Conservation (phyloP, 371 early-diverging fungal genomes). For the Mucor racemosus region DNA sequence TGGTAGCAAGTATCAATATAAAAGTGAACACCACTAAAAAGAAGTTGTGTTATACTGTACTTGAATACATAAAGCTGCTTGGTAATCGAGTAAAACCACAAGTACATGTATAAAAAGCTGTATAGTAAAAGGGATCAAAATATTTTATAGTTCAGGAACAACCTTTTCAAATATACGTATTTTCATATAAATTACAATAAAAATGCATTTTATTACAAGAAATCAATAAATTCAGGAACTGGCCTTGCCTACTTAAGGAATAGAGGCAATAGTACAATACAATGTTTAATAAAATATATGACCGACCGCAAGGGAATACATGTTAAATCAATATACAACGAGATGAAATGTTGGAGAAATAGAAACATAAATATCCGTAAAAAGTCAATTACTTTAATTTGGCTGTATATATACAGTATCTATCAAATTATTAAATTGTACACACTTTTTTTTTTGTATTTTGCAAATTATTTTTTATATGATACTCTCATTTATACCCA, state of each 20-base stretch:
- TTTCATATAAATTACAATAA: too few species aligned
- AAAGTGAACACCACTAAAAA: not conserved
- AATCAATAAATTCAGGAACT: conserved; percentile 2
- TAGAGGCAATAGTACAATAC: conserved; percentile 8
- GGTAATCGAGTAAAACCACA: too few species aligned
- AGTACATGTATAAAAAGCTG: too few species aligned
- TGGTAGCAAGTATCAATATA: not conserved
- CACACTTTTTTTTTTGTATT: not conserved
- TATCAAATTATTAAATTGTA: not conserved
- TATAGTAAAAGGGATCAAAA: not conserved
- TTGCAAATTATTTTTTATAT: not conserved
- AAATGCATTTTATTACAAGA: not conserved
- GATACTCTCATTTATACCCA: too few species aligned
- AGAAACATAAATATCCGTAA: too few species aligned
- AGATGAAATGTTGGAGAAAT: not conserved
- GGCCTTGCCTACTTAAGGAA: conserved; percentile 2
- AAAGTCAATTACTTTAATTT: too few species aligned
- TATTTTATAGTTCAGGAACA: not conserved
- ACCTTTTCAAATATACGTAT: too few species aligned
- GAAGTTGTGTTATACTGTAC: too few species aligned
- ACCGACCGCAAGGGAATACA: not conserved
- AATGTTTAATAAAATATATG: not conserved
- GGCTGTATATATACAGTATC: not conserved
- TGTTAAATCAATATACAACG: not conserved
- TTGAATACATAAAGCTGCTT: too few species aligned